Evolutionary conservation across 2,329 filamentous ascomycete species (phyloP).

Genomic region (Zasmidium cellare): DNA sequence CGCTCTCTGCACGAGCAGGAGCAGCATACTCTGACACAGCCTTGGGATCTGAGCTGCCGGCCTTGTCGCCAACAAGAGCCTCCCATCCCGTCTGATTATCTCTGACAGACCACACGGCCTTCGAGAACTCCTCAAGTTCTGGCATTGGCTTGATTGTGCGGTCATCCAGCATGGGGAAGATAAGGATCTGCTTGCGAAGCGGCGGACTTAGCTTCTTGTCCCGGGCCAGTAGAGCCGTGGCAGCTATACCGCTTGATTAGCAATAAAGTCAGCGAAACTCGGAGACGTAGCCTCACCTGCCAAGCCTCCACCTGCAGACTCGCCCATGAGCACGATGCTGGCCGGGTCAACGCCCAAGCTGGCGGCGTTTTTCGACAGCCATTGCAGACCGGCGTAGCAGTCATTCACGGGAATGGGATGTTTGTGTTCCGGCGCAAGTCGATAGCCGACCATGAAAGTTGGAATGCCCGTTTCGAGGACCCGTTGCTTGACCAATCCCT

Average conservation of each 20-base stretch:
- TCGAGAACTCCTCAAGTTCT: constrained; percentile 36
- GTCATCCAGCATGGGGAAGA: constrained; percentile 52
- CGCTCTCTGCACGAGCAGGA: constrained; percentile 21
- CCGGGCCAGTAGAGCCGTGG: constrained; percentile 23
- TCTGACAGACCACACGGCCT: constrained; percentile 36
- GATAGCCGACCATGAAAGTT: constrained; percentile 18
- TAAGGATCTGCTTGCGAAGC: constrained; percentile 39
- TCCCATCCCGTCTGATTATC: constrained; percentile 45
- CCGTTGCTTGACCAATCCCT: constrained; percentile 1
- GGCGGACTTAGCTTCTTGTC: constrained; percentile 20
- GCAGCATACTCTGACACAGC: constrained; percentile 23
- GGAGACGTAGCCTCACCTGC: not conserved
- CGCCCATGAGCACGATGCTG: constrained; percentile 17
- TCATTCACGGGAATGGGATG: constrained; percentile 21
- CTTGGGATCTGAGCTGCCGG: constrained; percentile 13
- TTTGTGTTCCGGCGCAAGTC: constrained; percentile 22
- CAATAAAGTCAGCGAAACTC: not conserved
- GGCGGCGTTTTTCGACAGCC: constrained; percentile 14
- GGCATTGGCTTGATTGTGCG: constrained; percentile 34
- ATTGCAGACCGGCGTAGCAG: constrained; percentile 16
- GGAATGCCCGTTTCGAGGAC: constrained; percentile 4
- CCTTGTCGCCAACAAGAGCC: constrained; percentile 36
- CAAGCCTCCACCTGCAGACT: constrained; percentile 18
- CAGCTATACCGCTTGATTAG: constrained; percentile 10
- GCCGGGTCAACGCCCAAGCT: constrained; percentile 13